Conservation (phyloP, 2,329 filamentous ascomycete genomes). For the Talaromyces sp. region DNA sequence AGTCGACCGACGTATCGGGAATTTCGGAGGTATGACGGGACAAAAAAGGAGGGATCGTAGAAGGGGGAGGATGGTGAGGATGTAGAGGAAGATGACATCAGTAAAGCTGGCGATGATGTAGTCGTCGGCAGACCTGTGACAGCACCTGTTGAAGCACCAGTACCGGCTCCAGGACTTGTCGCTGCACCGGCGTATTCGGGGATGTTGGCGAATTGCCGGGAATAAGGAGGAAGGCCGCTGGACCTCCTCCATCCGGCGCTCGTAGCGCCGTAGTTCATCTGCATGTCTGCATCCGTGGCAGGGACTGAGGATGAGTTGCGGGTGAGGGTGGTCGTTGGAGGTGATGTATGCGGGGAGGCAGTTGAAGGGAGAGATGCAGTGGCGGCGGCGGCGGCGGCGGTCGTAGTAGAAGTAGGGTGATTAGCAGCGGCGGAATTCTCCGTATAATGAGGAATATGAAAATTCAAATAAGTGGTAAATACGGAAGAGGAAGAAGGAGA, state of each 20-base stretch:
- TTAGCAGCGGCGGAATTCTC: constrained; percentile 34
- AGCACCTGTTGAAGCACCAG: not conserved
- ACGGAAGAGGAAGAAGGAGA: constrained; percentile 3
- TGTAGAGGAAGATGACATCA: not conserved
- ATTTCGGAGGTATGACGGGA: constrained; percentile 75
- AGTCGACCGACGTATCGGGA: constrained; percentile 76
- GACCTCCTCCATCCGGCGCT: constrained; percentile 45
- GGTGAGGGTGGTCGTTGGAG: constrained; percentile 1
- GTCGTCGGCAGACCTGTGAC: not conserved
- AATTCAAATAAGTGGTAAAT: not conserved
- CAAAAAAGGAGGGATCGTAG: constrained; percentile 58
- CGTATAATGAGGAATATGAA: not conserved
- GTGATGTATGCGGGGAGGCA: constrained; percentile 28
- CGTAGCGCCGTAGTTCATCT: constrained; percentile 42
- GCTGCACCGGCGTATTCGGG: constrained; percentile 27
- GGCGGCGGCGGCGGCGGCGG: constrained; percentile 11
- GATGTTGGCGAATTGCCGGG: constrained; percentile 45
- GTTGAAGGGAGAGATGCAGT: constrained; percentile 29
- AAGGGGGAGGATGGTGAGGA: constrained; percentile 20
- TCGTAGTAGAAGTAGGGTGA: constrained; percentile 32
- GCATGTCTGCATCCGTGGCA: constrained; percentile 49
- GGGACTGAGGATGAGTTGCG: constrained; percentile 32
- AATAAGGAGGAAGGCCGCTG: constrained; percentile 44
- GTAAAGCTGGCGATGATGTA: constrained; percentile 2
- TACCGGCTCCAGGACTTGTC: constrained; percentile 12